Conservation (phyloP, 2,329 filamentous ascomycete species). For the Beauveria bassiana region DNA sequence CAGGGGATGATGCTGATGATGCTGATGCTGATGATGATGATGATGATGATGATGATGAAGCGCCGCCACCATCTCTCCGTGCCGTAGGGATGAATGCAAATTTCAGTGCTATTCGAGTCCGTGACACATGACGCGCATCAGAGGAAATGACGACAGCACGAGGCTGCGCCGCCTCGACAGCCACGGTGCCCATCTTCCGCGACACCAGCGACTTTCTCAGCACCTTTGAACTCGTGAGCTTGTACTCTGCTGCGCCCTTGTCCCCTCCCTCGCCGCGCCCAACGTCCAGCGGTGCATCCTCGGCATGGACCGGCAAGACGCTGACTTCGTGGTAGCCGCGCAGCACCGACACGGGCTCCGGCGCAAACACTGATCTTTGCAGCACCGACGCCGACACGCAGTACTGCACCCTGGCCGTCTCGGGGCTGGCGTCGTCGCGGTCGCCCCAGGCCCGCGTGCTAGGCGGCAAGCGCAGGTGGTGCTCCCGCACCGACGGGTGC, state of each 20-base stretch:
- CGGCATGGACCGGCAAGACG: not conserved
- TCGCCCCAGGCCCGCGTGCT: not conserved
- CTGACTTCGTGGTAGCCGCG: not conserved
- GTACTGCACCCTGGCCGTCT: slow-evolving; percentile 4
- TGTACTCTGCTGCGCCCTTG: not conserved
- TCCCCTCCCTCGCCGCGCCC: not conserved
- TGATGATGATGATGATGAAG: no score
- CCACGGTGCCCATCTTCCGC: not conserved
- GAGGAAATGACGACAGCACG: not conserved
- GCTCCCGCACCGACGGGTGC: not conserved
- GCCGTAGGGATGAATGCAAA: not conserved
- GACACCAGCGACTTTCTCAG: not conserved
- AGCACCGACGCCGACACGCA: not conserved
- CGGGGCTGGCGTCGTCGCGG: not conserved
- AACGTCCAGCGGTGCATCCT: slow-evolving; percentile 3
- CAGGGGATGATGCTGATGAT: not conserved
- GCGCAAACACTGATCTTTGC: not conserved
- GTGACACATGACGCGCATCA: not conserved
- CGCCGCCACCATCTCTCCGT: not conserved
- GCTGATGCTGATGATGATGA: no score
- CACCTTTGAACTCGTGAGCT: not conserved
- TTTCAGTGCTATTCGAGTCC: not conserved
- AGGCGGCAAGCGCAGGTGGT: slow-evolving; percentile 5
- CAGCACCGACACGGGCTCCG: not conserved
- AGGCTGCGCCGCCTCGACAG: not conserved